Evolutionary conservation across 2,329 filamentous ascomycete species (phyloP).

Genomic region (Cadophora sp.): DNA sequence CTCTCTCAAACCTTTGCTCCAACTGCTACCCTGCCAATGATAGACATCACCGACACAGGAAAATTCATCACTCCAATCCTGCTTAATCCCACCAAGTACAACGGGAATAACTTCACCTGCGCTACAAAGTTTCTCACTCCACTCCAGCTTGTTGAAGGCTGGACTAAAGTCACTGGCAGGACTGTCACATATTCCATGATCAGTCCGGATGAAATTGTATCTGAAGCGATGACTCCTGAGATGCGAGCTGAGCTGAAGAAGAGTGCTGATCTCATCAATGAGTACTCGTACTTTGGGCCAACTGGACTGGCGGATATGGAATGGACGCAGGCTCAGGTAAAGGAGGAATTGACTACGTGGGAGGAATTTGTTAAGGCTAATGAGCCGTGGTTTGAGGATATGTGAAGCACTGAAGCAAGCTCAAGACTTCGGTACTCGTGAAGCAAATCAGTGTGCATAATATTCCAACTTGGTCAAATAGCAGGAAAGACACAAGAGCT

Average conservation of each 20-base stretch:
- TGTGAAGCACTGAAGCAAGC: not conserved
- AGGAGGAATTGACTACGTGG: conserved; percentile 43
- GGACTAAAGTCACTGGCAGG: conserved; percentile 47
- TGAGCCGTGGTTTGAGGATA: conserved; percentile 28
- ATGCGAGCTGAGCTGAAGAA: conserved; percentile 21
- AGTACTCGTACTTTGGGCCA: conserved; percentile 47
- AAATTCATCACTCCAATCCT: conserved; percentile 49
- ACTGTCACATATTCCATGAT: conserved; percentile 30
- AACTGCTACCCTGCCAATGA: conserved; percentile 39
- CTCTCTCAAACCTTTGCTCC: conserved; percentile 31
- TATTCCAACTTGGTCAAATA: no score
- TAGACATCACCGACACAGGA: conserved; percentile 42
- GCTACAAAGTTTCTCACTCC: conserved; percentile 49
- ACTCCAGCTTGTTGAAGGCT: conserved; percentile 42
- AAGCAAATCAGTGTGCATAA: no score
- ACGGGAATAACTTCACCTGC: conserved; percentile 53
- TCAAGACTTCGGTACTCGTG: no score
- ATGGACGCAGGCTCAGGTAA: conserved; percentile 42
- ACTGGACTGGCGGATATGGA: conserved; percentile 42
- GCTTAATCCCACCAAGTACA: conserved; percentile 50
- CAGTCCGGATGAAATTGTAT: conserved; percentile 58
- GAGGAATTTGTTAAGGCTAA: conserved; percentile 47
- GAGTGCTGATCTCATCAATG: conserved; percentile 11
- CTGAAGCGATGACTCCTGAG: conserved; percentile 53
- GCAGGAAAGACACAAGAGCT: no score